Percentiles rank a stretch among this genome's conserved stretches.
Evolutionary conservation across 1,139 yeast species (phyloP).

Genomic region (Yamadazyma jaroonii): DNA sequence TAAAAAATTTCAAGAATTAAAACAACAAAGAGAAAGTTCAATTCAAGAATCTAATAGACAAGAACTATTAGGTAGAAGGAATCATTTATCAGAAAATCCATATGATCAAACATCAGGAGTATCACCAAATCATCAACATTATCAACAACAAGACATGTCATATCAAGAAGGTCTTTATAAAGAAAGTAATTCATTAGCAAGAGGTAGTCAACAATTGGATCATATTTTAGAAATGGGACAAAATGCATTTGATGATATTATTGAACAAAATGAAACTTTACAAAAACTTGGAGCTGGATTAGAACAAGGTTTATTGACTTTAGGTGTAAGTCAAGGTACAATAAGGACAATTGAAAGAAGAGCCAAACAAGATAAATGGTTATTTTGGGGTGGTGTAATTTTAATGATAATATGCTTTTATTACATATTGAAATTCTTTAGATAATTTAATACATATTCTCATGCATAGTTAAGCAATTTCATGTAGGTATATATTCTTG

Average conservation of each 20-base stretch:
- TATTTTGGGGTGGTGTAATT: constrained; percentile 75
- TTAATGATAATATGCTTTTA: constrained; percentile 67
- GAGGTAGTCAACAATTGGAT: constrained; percentile 82
- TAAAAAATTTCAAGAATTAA: constrained; percentile 59
- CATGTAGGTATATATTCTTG: no score
- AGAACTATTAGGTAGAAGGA: constrained; percentile 60
- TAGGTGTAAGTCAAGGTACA: constrained; percentile 87
- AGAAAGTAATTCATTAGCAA: constrained; percentile 62
- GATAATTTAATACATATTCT: constrained; percentile 26
- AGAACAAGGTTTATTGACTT: constrained; percentile 67
- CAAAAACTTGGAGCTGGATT: constrained; percentile 61
- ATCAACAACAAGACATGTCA: constrained; percentile 30
- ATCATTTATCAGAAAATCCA: constrained; percentile 57
- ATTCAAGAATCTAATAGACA: constrained; percentile 53
- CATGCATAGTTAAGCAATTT: no score
- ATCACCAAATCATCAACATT: constrained; percentile 4
- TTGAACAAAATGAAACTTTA: constrained; percentile 77
- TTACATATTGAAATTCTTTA: constrained; percentile 63
- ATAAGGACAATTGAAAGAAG: constrained; percentile 77
- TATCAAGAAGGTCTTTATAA: constrained; percentile 66
- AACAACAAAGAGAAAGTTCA: constrained; percentile 60
- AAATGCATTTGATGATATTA: constrained; percentile 79
- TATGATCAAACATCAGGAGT: constrained; percentile 32
- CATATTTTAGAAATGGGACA: constrained; percentile 89
- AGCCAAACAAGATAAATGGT: constrained; percentile 85